Conservation (phyloP, 139 green algal genomes). For the Auxenochlorella protothecoides region DNA sequence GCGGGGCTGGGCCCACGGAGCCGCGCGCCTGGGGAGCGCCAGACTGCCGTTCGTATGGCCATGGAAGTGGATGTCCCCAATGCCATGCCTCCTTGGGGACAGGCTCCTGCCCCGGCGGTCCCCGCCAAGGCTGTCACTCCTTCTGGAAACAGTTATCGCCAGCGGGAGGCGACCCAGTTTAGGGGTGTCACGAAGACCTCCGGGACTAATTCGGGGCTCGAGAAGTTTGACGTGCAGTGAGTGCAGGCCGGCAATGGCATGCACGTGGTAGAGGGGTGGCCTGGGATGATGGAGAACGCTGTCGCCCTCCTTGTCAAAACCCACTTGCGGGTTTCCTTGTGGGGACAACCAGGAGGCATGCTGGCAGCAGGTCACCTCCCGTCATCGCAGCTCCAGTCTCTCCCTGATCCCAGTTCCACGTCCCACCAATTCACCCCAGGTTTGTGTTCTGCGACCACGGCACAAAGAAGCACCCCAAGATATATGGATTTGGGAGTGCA, state of each 20-base stretch:
- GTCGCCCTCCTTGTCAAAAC: background rate
- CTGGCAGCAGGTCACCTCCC: too few species aligned
- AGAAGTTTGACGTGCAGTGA: slow-evolving; percentile 24
- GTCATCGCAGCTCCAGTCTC: too few species aligned
- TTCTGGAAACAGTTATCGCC: background rate
- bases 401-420: too few species aligned
- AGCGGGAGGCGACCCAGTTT: slow-evolving; percentile 9
- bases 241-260: background rate
- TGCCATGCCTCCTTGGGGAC: background rate
- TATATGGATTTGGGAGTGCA: slow-evolving; percentile 19
- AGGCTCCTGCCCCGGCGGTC: background rate
- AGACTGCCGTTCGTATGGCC: too few species aligned
- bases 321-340: background rate
- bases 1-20: too few species aligned
- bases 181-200: slow-evolving; percentile 12
- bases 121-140: too few species aligned
- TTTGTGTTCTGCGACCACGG: slow-evolving; percentile 33
- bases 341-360: too few species aligned
- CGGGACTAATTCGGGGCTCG: slow-evolving; percentile 1
- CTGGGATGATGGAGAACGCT: background rate
- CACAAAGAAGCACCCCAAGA: slow-evolving; percentile 32
- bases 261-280: background rate
- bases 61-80: background rate
- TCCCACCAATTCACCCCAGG: background rate
- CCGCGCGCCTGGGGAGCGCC: too few species aligned